Evolutionary conservation across 2,329 filamentous ascomycete genomes (phyloP).

Genomic region (Exophiala aquamarina): DNA sequence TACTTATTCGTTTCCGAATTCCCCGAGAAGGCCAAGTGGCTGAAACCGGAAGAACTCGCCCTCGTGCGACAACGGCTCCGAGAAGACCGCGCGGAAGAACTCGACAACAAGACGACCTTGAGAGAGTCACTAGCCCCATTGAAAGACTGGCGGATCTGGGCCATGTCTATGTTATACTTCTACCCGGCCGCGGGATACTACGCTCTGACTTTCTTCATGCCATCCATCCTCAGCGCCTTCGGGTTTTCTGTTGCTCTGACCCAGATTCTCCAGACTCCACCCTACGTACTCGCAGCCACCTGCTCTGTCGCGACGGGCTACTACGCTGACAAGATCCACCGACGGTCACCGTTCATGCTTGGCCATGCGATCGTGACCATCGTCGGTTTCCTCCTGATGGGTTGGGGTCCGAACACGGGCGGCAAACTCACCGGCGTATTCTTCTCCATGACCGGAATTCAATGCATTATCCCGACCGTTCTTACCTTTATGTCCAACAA

Average conservation of each 20-base stretch:
- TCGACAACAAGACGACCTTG: slow-evolving; percentile 28
- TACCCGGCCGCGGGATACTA: slow-evolving; percentile 35
- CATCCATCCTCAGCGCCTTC: slow-evolving; percentile 69
- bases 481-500: slow-evolving; percentile 84
- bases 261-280: slow-evolving; percentile 71
- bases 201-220: slow-evolving; percentile 56
- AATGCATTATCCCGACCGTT: slow-evolving; percentile 65
- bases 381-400: slow-evolving; percentile 61
- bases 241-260: slow-evolving; percentile 62
- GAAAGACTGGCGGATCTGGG: slow-evolving; percentile 43
- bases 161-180: slow-evolving; percentile 39
- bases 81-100: slow-evolving; percentile 36
- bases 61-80: slow-evolving; percentile 38
- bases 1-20: slow-evolving; percentile 2
- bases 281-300: slow-evolving; percentile 55
- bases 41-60: slow-evolving; percentile 8
- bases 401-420: slow-evolving; percentile 55
- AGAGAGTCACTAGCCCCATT: slow-evolving; percentile 31
- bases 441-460: slow-evolving; percentile 66
- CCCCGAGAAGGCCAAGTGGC: not conserved
- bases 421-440: slow-evolving; percentile 73
- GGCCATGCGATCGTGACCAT: slow-evolving; percentile 36
- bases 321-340: slow-evolving; percentile 29
- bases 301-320: slow-evolving; percentile 27
- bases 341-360: slow-evolving; percentile 29